phyloP scores from a whole-genome alignment of 208 protist species.

The Trypanosoma melophagium region DNA sequence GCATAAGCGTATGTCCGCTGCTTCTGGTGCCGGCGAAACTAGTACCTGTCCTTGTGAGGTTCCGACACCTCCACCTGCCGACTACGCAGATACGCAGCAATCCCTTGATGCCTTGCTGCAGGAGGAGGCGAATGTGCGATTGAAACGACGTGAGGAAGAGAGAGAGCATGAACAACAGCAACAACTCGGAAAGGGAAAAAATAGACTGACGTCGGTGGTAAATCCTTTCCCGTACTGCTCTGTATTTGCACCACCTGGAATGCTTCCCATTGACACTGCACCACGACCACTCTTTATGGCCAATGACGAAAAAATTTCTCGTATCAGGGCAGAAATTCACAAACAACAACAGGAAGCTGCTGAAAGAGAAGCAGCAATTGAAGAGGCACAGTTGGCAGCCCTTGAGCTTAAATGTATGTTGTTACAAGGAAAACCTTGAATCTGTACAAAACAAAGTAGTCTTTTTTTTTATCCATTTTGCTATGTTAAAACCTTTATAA shows the following conservation, averaged over 20 bases:
- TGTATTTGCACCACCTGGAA: conserved; percentile 17
- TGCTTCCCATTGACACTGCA: conserved; percentile 7
- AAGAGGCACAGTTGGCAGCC: conserved; percentile 23
- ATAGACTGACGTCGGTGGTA: neutral
- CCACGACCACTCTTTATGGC: conserved; percentile 16
- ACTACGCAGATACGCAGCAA: conserved; percentile 3
- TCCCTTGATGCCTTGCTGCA: conserved; percentile 9
- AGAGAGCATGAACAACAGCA: neutral
- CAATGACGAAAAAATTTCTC: conserved; percentile 17
- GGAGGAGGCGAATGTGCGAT: conserved; percentile 2
- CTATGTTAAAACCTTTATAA: too few species aligned
- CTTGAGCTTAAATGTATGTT: conserved; percentile 34
- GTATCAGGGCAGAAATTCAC: conserved; percentile 18
- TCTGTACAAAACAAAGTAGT: too few species aligned
- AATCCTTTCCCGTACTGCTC: conserved; percentile 11
- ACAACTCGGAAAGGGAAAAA: neutral
- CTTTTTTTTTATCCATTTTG: too few species aligned
- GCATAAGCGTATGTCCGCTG: neutral
- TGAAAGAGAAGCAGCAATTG: conserved; percentile 1
- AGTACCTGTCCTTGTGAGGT: conserved; percentile 7
- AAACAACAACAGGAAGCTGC: conserved; percentile 17
- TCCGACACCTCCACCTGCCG: neutral
- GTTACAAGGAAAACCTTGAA: conserved; percentile 22
- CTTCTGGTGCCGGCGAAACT: neutral
- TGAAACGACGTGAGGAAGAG: conserved; percentile 4